These are phyloP conservation scores for Parathielavia hyrcaniae DNA, from an alignment of 495 filamentous ascomycete species.

Conservation along the genomic window DNA sequence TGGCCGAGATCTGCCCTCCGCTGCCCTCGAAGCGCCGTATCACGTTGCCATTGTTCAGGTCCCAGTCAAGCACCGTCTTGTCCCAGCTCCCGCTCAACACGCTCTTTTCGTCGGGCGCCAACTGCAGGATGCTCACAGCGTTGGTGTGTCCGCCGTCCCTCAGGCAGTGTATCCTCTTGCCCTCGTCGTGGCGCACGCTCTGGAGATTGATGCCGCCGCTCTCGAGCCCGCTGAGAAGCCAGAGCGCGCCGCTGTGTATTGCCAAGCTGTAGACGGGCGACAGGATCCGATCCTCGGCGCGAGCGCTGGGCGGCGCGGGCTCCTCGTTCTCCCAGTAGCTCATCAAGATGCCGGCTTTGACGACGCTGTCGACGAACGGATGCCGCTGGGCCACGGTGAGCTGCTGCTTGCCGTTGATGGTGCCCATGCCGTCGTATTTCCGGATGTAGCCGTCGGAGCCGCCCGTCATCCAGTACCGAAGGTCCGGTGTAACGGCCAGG, in stretches of 20 bases:
- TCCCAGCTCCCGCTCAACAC: conserved; percentile 96
- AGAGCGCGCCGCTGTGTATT: conserved; percentile 79
- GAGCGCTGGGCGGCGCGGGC: conserved; percentile 37
- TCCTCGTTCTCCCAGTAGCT: conserved; percentile 94
- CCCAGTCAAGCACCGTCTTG: conserved; percentile 89
- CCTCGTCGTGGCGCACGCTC: conserved; percentile 91
- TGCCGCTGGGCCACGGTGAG: conserved; percentile 94
- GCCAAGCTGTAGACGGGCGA: conserved; percentile 93
- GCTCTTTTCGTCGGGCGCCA: conserved; percentile 79
- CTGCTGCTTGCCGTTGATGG: conserved; percentile 88
- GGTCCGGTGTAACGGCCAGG: conserved; percentile 84
- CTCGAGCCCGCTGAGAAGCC: conserved; percentile 85
- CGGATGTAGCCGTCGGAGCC: conserved; percentile 91
- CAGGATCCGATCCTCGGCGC: conserved; percentile 50
- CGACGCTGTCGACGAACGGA: conserved; percentile 95
- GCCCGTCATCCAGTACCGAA: conserved; percentile 91
- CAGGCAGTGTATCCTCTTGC: conserved; percentile 74
- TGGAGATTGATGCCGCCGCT: conserved; percentile 90
- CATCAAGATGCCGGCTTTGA: conserved; percentile 85
- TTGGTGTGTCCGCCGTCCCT: conserved; percentile 67
- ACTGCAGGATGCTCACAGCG: conserved; percentile 79
- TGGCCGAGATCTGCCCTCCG: conserved; percentile 77
- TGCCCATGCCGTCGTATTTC: conserved; percentile 92
- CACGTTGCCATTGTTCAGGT: conserved; percentile 79
- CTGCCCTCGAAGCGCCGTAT: conserved; percentile 67